Evolutionary conservation across 1,139 yeast genomes (phyloP), one percentile per base, ranked within the genome.

Genomic region (Yamadazyma mexicana): DNA sequence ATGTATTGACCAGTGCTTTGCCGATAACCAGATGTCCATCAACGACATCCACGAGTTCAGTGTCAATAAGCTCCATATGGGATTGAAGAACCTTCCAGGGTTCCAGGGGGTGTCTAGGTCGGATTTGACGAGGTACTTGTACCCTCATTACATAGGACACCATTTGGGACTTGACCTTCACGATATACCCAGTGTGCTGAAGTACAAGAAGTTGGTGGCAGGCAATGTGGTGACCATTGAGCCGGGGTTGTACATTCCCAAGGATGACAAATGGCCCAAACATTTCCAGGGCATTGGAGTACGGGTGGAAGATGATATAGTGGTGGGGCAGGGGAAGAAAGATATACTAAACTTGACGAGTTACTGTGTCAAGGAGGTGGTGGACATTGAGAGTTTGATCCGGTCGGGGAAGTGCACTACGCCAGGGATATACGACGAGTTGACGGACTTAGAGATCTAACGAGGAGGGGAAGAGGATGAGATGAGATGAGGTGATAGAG

Each of bases 61-160:
- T 38, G 81, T 86, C 15, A 59, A 63, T 7, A 61, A 69, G 29
- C 70, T 91, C 64, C 73, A 75, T 22, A 59, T 68, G 37, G 96
- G 87, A 49, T 68, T 94, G 45, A 72, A 74, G 43, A 83, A 86
- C 49, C 73, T 85, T 35, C 62, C 74, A 0, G 97, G 97, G 0
- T 80, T 91, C 49, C 55, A 66, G 4, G 58, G 66, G 17, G 58
- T 82, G 15, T 68, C 73, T 26, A 67, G 66, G 26, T 61, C 72
- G 55, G 83, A 81, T 35, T 74, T 83, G 5, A 62, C 79, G 26
- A 64, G 77, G 40, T 56, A 62, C 28, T 64, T 92, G 29, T 94
- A 91, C 56, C 98, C 98, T 0, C 99, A 94, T 61, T 89, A 87
- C 54, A 83, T 94, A 48, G 98, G 98, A 2, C 99, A 94, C 59